A percentile compares a stretch with the other conserved stretches of the same genome.
These are phyloP conservation scores for Reutealis trisperma DNA, from an alignment of 345 rosid genomes.

Conservation along the genomic window DNA sequence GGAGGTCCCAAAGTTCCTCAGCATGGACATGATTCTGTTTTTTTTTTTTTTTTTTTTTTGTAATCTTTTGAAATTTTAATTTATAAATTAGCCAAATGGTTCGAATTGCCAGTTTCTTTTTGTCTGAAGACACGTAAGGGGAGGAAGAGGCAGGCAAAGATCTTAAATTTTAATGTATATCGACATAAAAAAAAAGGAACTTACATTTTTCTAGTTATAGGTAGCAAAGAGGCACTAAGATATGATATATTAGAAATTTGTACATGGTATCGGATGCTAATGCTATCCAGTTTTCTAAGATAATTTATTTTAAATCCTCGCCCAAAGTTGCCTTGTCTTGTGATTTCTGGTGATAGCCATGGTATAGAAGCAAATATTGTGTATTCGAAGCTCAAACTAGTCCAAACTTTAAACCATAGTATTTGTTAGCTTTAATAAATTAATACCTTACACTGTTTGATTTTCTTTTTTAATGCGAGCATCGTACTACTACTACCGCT, in stretches of 20 bases:
- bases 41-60: too few species aligned
- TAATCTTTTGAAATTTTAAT: not conserved
- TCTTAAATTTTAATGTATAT: not conserved
- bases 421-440: too few species aligned
- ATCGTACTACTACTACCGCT: too few species aligned
- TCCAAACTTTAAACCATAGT: too few species aligned
- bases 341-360: too few species aligned
- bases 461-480: too few species aligned
- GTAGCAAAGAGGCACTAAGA: not conserved
- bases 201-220: not conserved
- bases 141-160: not conserved
- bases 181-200: not conserved
- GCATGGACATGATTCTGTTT: not conserved
- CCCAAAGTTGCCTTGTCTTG: too few species aligned
- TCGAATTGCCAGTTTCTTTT: not conserved
- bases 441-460: too few species aligned
- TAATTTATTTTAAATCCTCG: too few species aligned
- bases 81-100: not conserved
- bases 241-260: not conserved
- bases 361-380: too few species aligned
- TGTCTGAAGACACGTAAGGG: not conserved
- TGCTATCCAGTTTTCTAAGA: too few species aligned
- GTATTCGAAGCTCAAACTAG: too few species aligned
- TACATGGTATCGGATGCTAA: not conserved
- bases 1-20: not conserved